These are phyloP conservation scores for Verticillium nubilum DNA, from an alignment of 2,329 filamentous ascomycete genomes.

Conservation along the genomic window DNA sequence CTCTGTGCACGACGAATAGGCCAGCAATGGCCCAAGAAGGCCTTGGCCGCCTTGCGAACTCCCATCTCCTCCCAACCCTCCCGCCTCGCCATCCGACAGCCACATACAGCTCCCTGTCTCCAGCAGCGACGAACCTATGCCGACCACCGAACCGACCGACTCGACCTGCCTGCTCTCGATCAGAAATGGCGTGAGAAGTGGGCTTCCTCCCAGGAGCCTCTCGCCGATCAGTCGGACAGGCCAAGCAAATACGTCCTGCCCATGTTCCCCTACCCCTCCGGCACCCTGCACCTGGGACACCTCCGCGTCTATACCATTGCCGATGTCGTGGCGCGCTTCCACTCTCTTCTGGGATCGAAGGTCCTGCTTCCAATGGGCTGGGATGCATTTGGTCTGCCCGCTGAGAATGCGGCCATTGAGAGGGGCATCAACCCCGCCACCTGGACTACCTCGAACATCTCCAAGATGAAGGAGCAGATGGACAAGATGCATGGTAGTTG, in stretches of 20 bases:
- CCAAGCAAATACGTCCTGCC: constrained; percentile 63
- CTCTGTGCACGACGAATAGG: constrained; percentile 18
- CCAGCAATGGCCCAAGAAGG: constrained; percentile 10
- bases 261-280: constrained; percentile 93
- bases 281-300: constrained; percentile 80
- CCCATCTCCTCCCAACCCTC: neutral
- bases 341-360: constrained; percentile 65
- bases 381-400: constrained; percentile 88
- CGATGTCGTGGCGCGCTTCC: constrained; percentile 75
- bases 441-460: constrained; percentile 80
- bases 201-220: constrained; percentile 18
- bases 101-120: neutral
- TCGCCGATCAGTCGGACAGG: constrained; percentile 11
- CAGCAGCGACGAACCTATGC: constrained; percentile 28
- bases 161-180: constrained; percentile 43
- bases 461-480: constrained; percentile 79
- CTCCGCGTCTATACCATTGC: constrained; percentile 87
- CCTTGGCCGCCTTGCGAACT: constrained; percentile 4
- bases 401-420: constrained; percentile 87
- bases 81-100: neutral
- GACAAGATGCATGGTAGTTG: constrained; percentile 74
- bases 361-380: constrained; percentile 90
- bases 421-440: constrained; percentile 68
- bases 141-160: constrained; percentile 14
- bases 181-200: constrained; percentile 48